Evolutionary conservation across 345 rosid species (phyloP).

Genomic region (Toxicodendron radicans): DNA sequence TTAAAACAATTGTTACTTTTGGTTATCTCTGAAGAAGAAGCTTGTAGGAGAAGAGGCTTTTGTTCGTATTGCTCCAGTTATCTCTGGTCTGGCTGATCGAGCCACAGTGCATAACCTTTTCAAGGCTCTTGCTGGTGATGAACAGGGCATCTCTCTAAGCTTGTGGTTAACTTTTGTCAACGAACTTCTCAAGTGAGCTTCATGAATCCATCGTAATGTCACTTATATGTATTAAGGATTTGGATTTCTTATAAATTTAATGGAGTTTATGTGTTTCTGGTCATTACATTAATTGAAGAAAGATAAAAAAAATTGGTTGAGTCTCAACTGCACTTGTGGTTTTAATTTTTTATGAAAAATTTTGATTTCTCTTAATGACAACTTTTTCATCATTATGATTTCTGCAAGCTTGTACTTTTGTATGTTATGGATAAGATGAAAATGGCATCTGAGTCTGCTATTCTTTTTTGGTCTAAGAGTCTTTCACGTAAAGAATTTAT

Average conservation of each 20-base stretch:
- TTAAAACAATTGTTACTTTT: constrained; percentile 15
- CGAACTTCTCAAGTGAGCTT: constrained; percentile 89
- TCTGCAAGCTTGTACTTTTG: neutral
- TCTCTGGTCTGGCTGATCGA: constrained; percentile 89
- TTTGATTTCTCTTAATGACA: neutral
- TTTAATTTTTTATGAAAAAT: neutral
- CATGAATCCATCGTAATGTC: constrained; percentile 17
- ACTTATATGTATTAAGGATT: neutral
- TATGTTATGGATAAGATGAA: neutral
- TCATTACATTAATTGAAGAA: neutral
- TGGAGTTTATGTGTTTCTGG: neutral
- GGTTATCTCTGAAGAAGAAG: constrained; percentile 54
- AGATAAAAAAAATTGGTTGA: neutral
- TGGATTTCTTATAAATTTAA: neutral
- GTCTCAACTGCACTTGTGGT: neutral
- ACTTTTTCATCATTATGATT: neutral
- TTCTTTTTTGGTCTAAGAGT: neutral
- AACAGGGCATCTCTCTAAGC: constrained; percentile 69
- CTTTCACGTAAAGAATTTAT: neutral
- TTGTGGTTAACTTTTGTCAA: constrained; percentile 74
- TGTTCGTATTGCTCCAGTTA: constrained; percentile 82
- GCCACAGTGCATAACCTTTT: constrained; percentile 84
- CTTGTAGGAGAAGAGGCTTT: constrained; percentile 80
- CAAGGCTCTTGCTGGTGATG: constrained; percentile 69
- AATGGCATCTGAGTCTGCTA: neutral